Percentiles rank a stretch among this genome's conserved stretches.
Conservation (phyloP, 805 yeast genomes). For the Hanseniaspora singularis region DNA sequence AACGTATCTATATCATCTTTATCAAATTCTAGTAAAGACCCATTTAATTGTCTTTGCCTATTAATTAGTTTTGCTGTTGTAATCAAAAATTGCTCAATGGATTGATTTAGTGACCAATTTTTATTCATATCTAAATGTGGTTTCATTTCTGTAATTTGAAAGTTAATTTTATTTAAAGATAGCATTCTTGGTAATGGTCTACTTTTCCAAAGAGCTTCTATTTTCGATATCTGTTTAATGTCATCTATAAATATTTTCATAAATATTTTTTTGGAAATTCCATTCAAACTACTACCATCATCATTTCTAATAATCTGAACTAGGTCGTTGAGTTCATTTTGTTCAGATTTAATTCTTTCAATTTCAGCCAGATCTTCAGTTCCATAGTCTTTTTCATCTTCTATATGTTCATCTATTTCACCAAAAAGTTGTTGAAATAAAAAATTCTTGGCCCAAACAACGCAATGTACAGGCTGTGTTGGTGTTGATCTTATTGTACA, state of each 20-base stretch:
- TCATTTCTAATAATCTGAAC: slow-evolving; percentile 29
- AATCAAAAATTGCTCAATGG: slow-evolving; percentile 44
- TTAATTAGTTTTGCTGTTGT: slow-evolving; percentile 40
- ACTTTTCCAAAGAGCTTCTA: slow-evolving; percentile 69
- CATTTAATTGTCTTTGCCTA: slow-evolving; percentile 27
- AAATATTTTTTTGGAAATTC: slow-evolving; percentile 32
- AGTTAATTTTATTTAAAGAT: slow-evolving; percentile 21
- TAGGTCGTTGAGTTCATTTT: slow-evolving; percentile 48
- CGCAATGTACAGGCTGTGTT: slow-evolving; percentile 87
- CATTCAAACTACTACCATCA: slow-evolving; percentile 22
- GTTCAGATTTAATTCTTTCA: slow-evolving; percentile 51
- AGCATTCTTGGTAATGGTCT: slow-evolving; percentile 61
- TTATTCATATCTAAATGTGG: slow-evolving; percentile 27
- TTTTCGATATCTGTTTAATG: slow-evolving; percentile 55
- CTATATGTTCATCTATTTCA: slow-evolving; percentile 31
- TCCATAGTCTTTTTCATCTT: slow-evolving; percentile 39
- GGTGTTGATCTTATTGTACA: slow-evolving; percentile 97
- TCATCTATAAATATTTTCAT: slow-evolving; percentile 59
- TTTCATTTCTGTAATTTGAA: slow-evolving; percentile 16
- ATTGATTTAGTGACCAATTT: slow-evolving; percentile 53
- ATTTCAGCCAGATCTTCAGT: slow-evolving; percentile 55
- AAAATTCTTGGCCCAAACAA: slow-evolving; percentile 95
- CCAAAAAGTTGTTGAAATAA: slow-evolving; percentile 71
- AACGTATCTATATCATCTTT: slow-evolving; percentile 91
- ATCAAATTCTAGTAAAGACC: slow-evolving; percentile 50